phyloP scores from a whole-genome alignment of 176 grass and related monocot genomes.

The Phoenix dactylifera region DNA sequence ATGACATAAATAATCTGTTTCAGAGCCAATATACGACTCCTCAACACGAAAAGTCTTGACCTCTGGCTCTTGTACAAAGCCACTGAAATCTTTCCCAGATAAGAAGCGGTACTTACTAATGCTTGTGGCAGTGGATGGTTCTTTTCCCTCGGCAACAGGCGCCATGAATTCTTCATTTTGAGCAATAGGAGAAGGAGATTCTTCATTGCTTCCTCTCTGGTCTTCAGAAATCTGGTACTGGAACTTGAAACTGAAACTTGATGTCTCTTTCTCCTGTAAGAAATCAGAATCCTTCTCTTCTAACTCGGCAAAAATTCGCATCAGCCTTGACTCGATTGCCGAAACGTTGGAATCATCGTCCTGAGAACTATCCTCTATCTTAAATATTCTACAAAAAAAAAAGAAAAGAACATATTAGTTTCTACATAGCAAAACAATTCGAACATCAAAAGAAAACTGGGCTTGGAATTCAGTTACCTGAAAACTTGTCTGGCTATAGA shows the following conservation, averaged over 20 bases:
- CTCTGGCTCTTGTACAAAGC: constrained; percentile 58
- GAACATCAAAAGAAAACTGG: too few species aligned
- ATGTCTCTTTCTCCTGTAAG: not conserved
- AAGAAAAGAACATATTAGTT: too few species aligned
- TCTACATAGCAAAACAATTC: too few species aligned
- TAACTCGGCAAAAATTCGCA: not conserved
- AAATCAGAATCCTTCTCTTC: not conserved
- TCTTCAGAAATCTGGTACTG: constrained; percentile 35
- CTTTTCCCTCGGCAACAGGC: not conserved
- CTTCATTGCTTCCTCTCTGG: not conserved
- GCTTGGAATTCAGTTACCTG: constrained; percentile 16
- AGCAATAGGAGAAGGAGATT: too few species aligned
- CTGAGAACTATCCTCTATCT: not conserved
- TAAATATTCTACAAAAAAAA: too few species aligned
- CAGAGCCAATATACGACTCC: constrained; percentile 30
- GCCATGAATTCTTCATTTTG: not conserved
- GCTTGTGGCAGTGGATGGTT: constrained; percentile 9
- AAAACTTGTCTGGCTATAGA: constrained; percentile 23
- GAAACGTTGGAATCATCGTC: not conserved
- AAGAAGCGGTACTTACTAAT: constrained; percentile 51
- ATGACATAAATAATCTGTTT: not conserved
- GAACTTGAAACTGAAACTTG: constrained; percentile 64
- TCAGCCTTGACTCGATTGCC: not conserved
- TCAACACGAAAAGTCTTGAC: constrained; percentile 54
- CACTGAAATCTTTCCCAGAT: constrained; percentile 61